Evolutionary conservation across 1,284 basidiomycete species (phyloP), one percentile per base, ranked within the genome.

Genomic region (Cystobasidium slooffiae): DNA sequence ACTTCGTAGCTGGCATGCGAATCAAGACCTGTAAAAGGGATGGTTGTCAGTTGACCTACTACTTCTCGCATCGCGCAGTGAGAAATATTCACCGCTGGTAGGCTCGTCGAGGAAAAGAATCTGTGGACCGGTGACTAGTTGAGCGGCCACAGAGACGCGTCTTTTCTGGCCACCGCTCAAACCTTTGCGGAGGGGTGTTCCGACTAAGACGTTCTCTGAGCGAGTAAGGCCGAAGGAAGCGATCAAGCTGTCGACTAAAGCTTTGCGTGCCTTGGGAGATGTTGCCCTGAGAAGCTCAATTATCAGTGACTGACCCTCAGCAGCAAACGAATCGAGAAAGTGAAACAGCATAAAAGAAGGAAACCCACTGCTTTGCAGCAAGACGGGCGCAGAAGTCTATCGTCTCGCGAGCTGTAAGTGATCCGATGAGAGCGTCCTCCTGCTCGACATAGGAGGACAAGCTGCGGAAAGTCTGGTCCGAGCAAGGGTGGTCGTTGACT

Each of bases 81-180:
- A 31, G 31, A 31, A 31, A 31, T 5, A 31, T 5, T 31, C 5
- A 5, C 31, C 31, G 31, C 31, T 31, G 31, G 82, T 84, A 0
- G 83, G 83, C 76, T 84, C 84, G 73, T 84, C 84, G 20, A 84
- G 79, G 72, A 84, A 81, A n/a, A 84, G 78, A 1, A 84, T 75
- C 65, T 56, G 72, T 9, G 83, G 82, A 1, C 78, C 78, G 5
- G 81, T 81, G 8, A 84, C 81, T 10, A 84, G 75, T 3, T 78
- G 78, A 68, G 78, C 80, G 9, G 81, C 84, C 75, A 84, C 80
- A 1, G 79, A 80, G 20, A 83, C 81, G 0, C 83, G 75, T 5
- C 82, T 75, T 67, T 82, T 82, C 75, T 84, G 83, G 0, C 84
- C 84, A 7, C 84, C 84, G 3, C 77, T 79, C 74, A 84, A 81